A percentile compares a stretch with the other conserved stretches of the same genome.
phyloP scores from a whole-genome alignment of 768 basidiomycete species.

The Macrolepiota fuliginosa region DNA sequence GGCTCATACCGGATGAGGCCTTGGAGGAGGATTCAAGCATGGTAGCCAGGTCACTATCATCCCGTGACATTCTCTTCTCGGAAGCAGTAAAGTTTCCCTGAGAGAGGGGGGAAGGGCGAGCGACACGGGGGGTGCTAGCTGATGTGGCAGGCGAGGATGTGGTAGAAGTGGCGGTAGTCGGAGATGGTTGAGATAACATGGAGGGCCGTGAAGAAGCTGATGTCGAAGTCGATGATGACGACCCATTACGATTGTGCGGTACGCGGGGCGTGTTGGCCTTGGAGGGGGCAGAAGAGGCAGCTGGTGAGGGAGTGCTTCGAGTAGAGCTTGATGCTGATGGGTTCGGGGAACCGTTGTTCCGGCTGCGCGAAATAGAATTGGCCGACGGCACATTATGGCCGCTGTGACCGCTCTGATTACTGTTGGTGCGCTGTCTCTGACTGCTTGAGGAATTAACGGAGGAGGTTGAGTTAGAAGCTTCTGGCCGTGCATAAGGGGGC shows the following conservation, averaged over 20 bases:
- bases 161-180: slow-evolving; percentile 32
- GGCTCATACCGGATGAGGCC: slow-evolving; percentile 41
- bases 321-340: slow-evolving; percentile 25
- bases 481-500: slow-evolving; percentile 77
- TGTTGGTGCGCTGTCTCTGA: slow-evolving; percentile 66
- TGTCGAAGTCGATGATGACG: slow-evolving; percentile 46
- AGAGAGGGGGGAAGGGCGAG: slow-evolving; percentile 66
- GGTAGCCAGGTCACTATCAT: slow-evolving; percentile 67
- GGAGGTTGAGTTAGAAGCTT: slow-evolving; percentile 76
- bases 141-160: slow-evolving; percentile 31
- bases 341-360: slow-evolving; percentile 30
- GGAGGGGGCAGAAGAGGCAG: slow-evolving; percentile 20
- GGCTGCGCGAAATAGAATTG: slow-evolving; percentile 33
- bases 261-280: slow-evolving; percentile 28
- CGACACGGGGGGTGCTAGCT: slow-evolving; percentile 35
- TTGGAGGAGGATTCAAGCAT: slow-evolving; percentile 44
- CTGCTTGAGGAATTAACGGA: slow-evolving; percentile 70
- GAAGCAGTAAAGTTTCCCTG: slow-evolving; percentile 61
- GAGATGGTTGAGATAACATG: slow-evolving; percentile 21
- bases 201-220: slow-evolving; percentile 30
- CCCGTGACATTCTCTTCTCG: slow-evolving; percentile 76
- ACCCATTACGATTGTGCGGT: slow-evolving; percentile 41
- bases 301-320: slow-evolving; percentile 25
- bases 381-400: slow-evolving; percentile 32
- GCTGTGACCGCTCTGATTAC: slow-evolving; percentile 61